Evolutionary conservation across 108 stramenopile genomes (phyloP).

Genomic region (Pseudonitzschia delicatissima): DNA sequence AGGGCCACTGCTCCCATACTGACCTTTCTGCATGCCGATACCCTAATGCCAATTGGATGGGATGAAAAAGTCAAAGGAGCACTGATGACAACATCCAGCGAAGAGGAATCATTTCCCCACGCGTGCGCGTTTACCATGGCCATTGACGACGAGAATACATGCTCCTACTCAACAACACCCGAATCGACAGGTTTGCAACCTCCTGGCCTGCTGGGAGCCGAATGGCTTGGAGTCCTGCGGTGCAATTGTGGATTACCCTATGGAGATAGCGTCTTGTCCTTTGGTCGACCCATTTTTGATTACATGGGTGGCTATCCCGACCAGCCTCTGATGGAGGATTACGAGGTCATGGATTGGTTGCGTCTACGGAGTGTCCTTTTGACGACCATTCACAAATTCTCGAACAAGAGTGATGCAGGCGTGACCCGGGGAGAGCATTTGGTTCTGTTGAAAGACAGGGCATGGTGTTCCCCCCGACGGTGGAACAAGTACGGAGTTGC

Average conservation of each 20-base stretch:
- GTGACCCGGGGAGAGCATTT: constrained; percentile 24
- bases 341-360: constrained; percentile 68
- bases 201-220: neutral
- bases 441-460: constrained; percentile 43
- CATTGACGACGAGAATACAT: constrained; percentile 48
- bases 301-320: constrained; percentile 84
- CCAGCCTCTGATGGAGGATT: constrained; percentile 89
- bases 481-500: constrained; percentile 83
- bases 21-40: constrained; percentile 86
- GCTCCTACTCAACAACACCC: constrained; percentile 9
- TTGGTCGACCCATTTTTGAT: constrained; percentile 60
- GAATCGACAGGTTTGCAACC: neutral
- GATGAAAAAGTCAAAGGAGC: constrained; percentile 38
- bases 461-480: constrained; percentile 73
- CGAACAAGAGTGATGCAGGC: neutral
- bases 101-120: neutral
- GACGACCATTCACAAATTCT: neutral
- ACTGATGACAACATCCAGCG: neutral
- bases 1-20: constrained; percentile 56
- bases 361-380: constrained; percentile 45
- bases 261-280: constrained; percentile 78
- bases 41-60: constrained; percentile 55
- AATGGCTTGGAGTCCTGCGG: neutral
- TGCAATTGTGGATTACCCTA: constrained; percentile 62
- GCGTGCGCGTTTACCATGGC: constrained; percentile 73